Evolutionary conservation across 2,329 filamentous ascomycete genomes (phyloP), one percentile per base, ranked within the genome.

Genomic region (Trichoderma asperellum): DNA sequence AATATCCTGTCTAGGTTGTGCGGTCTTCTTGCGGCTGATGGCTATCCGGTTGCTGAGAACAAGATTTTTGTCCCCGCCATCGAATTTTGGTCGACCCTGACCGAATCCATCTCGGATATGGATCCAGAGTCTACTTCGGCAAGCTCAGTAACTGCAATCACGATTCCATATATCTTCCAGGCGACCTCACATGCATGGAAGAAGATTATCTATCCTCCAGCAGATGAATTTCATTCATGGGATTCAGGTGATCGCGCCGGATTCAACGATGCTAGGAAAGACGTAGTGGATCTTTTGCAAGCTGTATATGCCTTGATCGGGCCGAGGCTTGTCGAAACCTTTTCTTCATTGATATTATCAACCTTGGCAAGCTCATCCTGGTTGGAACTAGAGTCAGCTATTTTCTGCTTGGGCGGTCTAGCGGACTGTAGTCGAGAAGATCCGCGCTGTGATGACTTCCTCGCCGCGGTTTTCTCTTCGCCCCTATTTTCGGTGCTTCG

Each of bases 11-110:
- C 81, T 2, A 86, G 84, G 40, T 82, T 92, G n/a, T 88, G 86
- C 70, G 87, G 88, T 4, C 84, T 96, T 5, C 82, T 94, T 29
- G 85, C 85, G 24, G 86, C 89, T 14, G 83, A 88, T 14, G 92
- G 92, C 1, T 86, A 88, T 73, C 87, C 91, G 1, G 89, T 90
- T 1, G 86, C 86, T 4, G 92, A 95, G 68, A 91, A 96, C 74
- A 89, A 88, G 72, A 88, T 94, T 12, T 94, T 93, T 68, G 87
- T 92, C 0, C 87, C 89, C 1, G 88, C 90, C 0, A 84, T 95
- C 16, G 92, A 96, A 74, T 95, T 96, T 76, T 96, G 93, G 92
- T 90, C 88, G 21, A 89, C 88, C 0, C 93, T 90, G 76, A 87
- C 92, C 6, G 92, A 94, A 78, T 87, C 87, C 14, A 84, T 89